Evolutionary conservation across 2,329 filamentous ascomycete species (phyloP), one percentile per base, ranked within the genome.

Genomic region (Cladophialophora psammophila): DNA sequence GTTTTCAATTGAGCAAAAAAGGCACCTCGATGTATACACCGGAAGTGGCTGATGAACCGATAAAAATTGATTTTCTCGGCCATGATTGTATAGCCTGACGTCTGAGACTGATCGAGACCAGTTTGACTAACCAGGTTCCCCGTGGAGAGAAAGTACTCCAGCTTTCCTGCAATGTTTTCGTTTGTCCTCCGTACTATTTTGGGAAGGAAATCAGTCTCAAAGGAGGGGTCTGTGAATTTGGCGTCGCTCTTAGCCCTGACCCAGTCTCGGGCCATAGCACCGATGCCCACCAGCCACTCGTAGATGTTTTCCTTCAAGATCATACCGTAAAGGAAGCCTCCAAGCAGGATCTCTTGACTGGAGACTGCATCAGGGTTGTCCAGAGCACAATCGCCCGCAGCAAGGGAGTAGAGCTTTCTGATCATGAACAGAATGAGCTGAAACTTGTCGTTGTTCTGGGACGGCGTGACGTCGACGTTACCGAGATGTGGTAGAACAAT

Each of bases 41-140:
- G 91, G 86, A 99, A 99, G 80, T 99, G 95, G 79, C 92, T 95
- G 82, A 99, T 96, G 82, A 98, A 99, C 75, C 95, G 92, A 75
- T 96, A 88, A 78, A 98, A 99, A 82, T 99, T 99, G 77, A 99
- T 94, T 85, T 98, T 98, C 78, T 99, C 95, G 2, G 95, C 95
- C 60, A 98, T 94, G 59, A 99, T 93, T 0, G 93, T 96, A 79
- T 96, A 99, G 69, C 95, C 95, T 12, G 94, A 95, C 0, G 91
- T 90, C 79, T 99, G 95, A 77, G 98, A 95, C 75, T 97, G 80
- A 85, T 99, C 95, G 48, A 99, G 85, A 71, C 95, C 95, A 35
- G 92, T 96, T 13, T 92, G 90, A 83, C 92, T 96, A 75, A 93
- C 88, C 54, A 99, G 83, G 75, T 99, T 99, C 73, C 95, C 95